These are phyloP conservation scores for Murraya paniculata DNA, from an alignment of 345 rosid species.

Conservation along the genomic window DNA sequence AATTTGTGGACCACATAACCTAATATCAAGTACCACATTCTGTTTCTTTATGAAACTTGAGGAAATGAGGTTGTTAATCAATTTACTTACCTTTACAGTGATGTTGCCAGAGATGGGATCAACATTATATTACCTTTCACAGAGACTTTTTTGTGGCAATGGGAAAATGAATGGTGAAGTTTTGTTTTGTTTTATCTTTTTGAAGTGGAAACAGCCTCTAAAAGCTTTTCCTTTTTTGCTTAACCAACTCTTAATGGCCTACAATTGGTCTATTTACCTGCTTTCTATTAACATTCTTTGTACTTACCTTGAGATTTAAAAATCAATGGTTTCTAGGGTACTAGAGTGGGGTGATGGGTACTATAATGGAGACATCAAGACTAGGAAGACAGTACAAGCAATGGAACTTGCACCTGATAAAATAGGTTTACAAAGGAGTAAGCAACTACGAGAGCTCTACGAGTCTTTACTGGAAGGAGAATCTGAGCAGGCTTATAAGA, in stretches of 20 bases:
- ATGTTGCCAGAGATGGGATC: not conserved
- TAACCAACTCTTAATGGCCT: not conserved
- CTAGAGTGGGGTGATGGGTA: conserved; percentile 89
- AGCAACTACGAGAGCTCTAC: conserved; percentile 74
- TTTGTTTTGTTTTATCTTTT: not conserved
- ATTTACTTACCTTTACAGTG: not conserved
- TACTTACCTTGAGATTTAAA: not conserved
- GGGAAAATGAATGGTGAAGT: not conserved
- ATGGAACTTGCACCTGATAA: conserved; percentile 55
- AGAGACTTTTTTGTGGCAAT: not conserved
- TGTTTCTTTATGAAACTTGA: not conserved
- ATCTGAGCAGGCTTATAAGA: conserved; percentile 34
- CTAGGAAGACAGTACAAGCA: conserved; percentile 69
- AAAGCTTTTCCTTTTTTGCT: not conserved
- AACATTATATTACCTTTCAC: not conserved
- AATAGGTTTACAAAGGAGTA: conserved; percentile 74
- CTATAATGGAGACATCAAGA: conserved; percentile 93
- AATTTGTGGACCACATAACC: not conserved
- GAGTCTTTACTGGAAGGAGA: conserved; percentile 60
- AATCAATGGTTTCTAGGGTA: conserved; percentile 32
- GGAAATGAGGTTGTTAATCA: conserved; percentile 4
- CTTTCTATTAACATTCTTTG: not conserved
- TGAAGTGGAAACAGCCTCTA: not conserved
- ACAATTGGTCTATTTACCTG: not conserved
- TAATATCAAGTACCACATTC: not conserved